These are phyloP conservation scores for Fusarium pseudograminearum DNA, from an alignment of 2,329 filamentous ascomycete genomes.

Conservation along the genomic window DNA sequence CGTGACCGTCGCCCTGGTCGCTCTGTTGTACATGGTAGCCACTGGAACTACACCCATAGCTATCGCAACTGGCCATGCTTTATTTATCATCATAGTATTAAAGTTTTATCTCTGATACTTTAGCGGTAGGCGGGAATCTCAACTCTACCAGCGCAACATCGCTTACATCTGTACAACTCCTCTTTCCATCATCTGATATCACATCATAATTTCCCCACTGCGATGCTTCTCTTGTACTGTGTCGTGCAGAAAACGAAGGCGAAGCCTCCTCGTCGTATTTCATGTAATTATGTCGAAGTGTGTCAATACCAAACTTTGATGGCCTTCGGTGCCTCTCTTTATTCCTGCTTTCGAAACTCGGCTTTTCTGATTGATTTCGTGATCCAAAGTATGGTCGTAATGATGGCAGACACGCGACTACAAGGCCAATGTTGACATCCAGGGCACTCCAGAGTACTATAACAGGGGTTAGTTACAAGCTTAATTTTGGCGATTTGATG, in stretches of 20 bases:
- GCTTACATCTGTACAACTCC: background rate
- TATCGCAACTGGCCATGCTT: too few relatives aligned
- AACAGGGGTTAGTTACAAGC: background rate
- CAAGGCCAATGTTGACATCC: conserved; percentile 36
- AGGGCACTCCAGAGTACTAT: conserved; percentile 29
- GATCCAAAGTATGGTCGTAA: conserved; percentile 37
- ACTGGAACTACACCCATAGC: too few relatives aligned
- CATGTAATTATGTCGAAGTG: background rate
- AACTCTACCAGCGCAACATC: conserved; percentile 1
- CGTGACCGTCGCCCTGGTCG: too few relatives aligned
- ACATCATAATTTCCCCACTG: background rate
- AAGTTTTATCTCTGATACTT: background rate
- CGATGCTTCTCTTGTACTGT: background rate
- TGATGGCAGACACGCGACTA: conserved; percentile 35
- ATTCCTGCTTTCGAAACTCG: background rate
- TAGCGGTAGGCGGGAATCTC: background rate
- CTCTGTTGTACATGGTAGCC: too few relatives aligned
- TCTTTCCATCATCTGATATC: conserved; percentile 1
- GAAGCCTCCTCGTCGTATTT: background rate
- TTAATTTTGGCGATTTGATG: fast-evolving
- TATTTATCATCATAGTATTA: fast-evolving
- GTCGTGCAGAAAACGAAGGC: background rate
- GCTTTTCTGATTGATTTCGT: background rate
- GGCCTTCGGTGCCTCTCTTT: background rate
- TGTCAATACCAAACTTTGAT: background rate